A percentile compares a stretch with the other conserved stretches of the same genome.
Evolutionary conservation across 305 asterid genomes (phyloP).

Genomic region (Ruellia speciosa): DNA sequence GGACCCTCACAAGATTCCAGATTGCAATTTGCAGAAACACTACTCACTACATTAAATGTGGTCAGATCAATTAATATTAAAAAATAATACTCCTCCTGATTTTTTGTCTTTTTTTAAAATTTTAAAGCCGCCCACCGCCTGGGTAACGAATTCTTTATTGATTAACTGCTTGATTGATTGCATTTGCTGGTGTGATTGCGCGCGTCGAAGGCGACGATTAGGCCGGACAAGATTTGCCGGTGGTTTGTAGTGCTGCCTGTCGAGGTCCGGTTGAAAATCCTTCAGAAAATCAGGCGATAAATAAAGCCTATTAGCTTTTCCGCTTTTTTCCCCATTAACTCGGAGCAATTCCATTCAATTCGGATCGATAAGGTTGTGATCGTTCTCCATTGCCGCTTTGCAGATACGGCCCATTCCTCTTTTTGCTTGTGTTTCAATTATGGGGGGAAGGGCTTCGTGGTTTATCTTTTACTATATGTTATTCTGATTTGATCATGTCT

Average conservation of each 20-base stretch:
- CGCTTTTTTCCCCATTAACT: no score
- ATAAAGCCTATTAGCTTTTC: not conserved
- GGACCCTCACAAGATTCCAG: no score
- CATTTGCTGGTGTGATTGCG: constrained; percentile 13
- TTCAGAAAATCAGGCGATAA: constrained; percentile 4
- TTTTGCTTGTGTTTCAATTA: constrained; percentile 1
- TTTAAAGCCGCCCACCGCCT: not conserved
- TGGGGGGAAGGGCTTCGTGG: constrained; percentile 10
- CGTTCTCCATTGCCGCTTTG: constrained; percentile 12
- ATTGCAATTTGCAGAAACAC: no score
- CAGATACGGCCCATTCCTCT: not conserved
- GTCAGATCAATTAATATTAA: no score
- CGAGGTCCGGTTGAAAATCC: not conserved
- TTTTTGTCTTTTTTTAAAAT: no score
- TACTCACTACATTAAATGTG: no score
- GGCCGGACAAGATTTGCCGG: constrained; percentile 23
- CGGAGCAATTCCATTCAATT: constrained; percentile 14
- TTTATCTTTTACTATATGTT: not conserved
- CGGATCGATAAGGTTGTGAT: constrained; percentile 21
- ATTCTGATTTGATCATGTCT: constrained; percentile 9
- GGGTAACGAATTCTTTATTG: not conserved
- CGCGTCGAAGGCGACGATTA: constrained; percentile 23
- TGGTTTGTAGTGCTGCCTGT: constrained; percentile 28
- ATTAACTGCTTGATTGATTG: not conserved
- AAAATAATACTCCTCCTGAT: no score